phyloP scores from a whole-genome alignment of 306 rosid genomes.

The Purshia tridentata region DNA sequence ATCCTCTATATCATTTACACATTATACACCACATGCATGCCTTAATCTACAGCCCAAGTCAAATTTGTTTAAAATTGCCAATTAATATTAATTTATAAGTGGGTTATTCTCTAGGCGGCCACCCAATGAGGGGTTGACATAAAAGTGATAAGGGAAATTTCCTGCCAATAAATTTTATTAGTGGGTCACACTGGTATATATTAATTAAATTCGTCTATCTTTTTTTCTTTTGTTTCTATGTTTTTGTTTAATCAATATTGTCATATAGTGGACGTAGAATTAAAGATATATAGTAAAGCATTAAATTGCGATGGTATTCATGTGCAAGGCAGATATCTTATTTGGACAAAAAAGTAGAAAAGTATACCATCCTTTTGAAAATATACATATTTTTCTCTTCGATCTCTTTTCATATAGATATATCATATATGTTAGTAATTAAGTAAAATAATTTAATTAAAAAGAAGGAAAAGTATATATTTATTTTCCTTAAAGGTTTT shows the following conservation, averaged over 20 bases:
- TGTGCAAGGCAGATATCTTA: too few relatives aligned
- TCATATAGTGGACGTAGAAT: too few relatives aligned
- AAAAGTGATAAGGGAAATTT: background rate
- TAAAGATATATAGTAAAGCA: too few relatives aligned
- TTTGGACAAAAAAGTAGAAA: too few relatives aligned
- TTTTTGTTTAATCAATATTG: background rate
- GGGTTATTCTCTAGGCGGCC: background rate
- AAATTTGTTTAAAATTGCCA: background rate
- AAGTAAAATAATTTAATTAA: background rate
- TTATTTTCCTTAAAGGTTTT: background rate
- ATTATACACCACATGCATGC: constrained; percentile 12
- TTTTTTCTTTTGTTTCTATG: background rate
- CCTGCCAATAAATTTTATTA: background rate
- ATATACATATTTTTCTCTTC: background rate
- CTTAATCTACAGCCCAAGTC: constrained; percentile 9
- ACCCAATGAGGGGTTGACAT: constrained; percentile 18
- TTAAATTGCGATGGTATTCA: too few relatives aligned
- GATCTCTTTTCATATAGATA: background rate
- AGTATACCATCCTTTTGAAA: background rate
- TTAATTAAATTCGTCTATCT: background rate
- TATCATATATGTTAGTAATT: background rate
- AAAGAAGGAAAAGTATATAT: background rate
- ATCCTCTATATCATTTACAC: constrained; percentile 1
- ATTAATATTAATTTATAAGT: background rate
- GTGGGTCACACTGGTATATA: background rate